Evolutionary conservation across 2,329 filamentous ascomycete genomes (phyloP), one percentile per base, ranked within the genome.

Genomic region (Coleophoma eucalyptorum): DNA sequence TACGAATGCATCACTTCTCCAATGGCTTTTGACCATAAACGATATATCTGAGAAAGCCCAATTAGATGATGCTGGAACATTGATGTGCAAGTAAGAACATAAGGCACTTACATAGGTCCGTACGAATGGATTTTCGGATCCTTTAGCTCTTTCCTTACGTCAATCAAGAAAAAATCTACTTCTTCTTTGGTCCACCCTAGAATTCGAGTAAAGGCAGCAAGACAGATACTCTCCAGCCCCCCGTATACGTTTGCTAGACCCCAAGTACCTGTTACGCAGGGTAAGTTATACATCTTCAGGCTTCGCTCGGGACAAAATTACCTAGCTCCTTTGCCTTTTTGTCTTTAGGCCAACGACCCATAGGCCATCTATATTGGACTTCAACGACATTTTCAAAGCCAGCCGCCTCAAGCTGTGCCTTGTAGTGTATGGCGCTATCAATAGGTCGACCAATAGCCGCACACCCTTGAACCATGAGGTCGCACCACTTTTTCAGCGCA

Each of bases 401-500:
- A 3, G 60, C 62, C 4, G 46, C 46, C 26, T 51, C 55, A 53
- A 71, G 58, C 8, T 60, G 48, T 38, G 61, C 58, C 46, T 65
- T 66, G 20, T 15, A 49, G 15, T 49, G 16, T 6, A 21, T 15
- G 16, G 47, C 18, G n/a, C 33, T 43, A n/a, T 43, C 18, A 35
- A 40, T 38, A 31, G 50, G 38, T 10, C 34, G 51, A 63, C 63
- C 69, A 46, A 65, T 67, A 31, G 52, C 62, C 31, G 65, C 51
- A 3, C 69, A 69, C 56, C 64, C 61, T 7, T 65, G 76, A 6
- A 67, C 69, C 43, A 78, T 21, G 11, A 38, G 32, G 16, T 41
- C 38, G n/a, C 42, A 26, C 49, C 43, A 46, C 20, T 21, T 19
- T 13, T 16, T 37, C 5, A 44, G 16, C 6, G 43, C 38, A 12